phyloP scores from a whole-genome alignment of 1,284 basidiomycete species.

The Pseudozyma pruni region DNA sequence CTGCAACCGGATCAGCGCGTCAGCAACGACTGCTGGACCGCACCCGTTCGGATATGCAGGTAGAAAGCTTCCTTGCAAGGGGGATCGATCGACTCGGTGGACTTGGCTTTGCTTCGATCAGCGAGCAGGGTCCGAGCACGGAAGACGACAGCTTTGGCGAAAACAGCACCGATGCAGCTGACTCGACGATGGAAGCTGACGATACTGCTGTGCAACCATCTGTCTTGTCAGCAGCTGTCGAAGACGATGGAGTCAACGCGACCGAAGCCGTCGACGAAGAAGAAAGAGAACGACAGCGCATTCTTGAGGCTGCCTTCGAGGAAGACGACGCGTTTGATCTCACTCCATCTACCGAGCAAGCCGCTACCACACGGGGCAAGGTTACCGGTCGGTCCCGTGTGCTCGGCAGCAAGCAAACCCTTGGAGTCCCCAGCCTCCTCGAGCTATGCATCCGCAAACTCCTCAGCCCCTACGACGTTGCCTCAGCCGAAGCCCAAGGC shows the following conservation, averaged over 20 bases:
- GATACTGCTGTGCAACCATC: slow-evolving; percentile 8
- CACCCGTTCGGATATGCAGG: slow-evolving; percentile 43
- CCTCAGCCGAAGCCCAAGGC: slow-evolving; percentile 23
- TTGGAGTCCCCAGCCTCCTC: slow-evolving; percentile 37
- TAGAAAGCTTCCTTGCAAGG: slow-evolving; percentile 44
- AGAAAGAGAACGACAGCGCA: slow-evolving; percentile 42
- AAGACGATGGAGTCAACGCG: background rate
- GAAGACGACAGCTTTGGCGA: slow-evolving; percentile 13
- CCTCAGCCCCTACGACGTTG: slow-evolving; percentile 43
- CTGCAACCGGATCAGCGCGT: slow-evolving; percentile 9
- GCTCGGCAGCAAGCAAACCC: slow-evolving; percentile 33
- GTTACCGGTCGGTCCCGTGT: slow-evolving; percentile 40
- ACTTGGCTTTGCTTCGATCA: slow-evolving; percentile 25
- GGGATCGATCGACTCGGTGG: slow-evolving; percentile 37
- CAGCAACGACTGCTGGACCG: slow-evolving; percentile 30
- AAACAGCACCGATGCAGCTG: slow-evolving; percentile 15
- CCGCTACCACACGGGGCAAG: slow-evolving; percentile 6
- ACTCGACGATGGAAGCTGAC: slow-evolving; percentile 14
- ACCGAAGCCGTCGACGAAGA: slow-evolving; percentile 8
- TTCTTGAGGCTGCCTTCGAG: slow-evolving; percentile 45
- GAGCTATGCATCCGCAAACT: slow-evolving; percentile 61
- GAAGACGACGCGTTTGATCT: slow-evolving; percentile 33
- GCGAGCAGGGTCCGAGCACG: slow-evolving; percentile 9
- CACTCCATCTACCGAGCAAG: slow-evolving; percentile 22
- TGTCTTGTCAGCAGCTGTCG: background rate